A percentile compares a stretch with the other conserved stretches of the same genome.
phyloP scores from a whole-genome alignment of 192 early-diverging fungal species.

The Dimargaris cristalligena region DNA sequence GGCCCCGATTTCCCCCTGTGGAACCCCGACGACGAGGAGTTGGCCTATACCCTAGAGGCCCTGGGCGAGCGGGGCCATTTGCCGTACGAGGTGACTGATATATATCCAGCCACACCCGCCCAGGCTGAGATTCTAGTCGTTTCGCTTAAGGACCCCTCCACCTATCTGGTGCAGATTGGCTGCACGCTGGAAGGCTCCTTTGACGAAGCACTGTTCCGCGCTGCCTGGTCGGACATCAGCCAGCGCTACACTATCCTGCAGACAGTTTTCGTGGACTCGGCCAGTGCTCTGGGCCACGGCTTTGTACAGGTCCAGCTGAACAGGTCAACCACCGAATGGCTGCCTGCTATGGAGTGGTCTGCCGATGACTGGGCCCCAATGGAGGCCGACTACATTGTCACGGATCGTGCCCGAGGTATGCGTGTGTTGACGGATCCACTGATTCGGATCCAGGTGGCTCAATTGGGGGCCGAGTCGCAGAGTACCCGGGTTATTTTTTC shows the following conservation, averaged over 20 bases:
- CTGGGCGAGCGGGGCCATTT: neutral
- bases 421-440: neutral
- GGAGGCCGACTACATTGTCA: neutral
- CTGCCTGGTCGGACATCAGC: neutral
- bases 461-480: no score
- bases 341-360: neutral
- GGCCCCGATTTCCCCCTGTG: neutral
- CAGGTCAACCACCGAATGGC: neutral
- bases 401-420: neutral
- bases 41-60: neutral
- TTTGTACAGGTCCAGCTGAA: slow-evolving; percentile 2
- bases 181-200: neutral
- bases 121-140: neutral
- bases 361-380: neutral
- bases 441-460: neutral
- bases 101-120: neutral
- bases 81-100: neutral
- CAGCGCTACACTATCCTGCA: neutral
- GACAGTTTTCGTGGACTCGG: neutral
- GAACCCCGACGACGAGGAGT: neutral
- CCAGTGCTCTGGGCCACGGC: neutral
- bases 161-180: neutral
- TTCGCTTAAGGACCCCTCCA: neutral
- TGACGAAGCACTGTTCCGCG: neutral
- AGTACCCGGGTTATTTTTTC: neutral